Percentiles rank a stretch among this genome's conserved stretches.
These are phyloP conservation scores for Venturia pyrina DNA, from an alignment of 2,329 filamentous ascomycete species.

Conservation along the genomic window DNA sequence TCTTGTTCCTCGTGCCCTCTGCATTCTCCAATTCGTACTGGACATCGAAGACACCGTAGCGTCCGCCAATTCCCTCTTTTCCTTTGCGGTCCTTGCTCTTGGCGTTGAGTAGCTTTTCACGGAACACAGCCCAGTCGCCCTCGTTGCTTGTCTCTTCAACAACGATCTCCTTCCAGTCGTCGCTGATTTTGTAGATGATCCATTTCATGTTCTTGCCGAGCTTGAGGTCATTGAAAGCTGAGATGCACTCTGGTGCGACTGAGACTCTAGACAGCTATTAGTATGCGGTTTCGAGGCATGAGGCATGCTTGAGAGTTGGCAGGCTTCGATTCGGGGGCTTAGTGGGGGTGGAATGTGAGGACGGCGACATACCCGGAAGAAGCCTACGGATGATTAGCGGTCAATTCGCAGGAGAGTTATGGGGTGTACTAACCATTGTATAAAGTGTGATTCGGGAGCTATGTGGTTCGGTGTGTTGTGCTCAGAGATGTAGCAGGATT, in stretches of 20 bases:
- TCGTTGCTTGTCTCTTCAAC: constrained; percentile 63
- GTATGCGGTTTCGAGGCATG: background rate
- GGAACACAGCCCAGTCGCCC: constrained; percentile 62
- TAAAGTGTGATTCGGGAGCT: background rate
- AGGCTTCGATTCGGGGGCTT: background rate
- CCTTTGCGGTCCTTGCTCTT: constrained; percentile 61
- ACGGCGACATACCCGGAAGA: constrained; percentile 8
- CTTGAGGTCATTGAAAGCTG: constrained; percentile 70
- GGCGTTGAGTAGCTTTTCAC: constrained; percentile 64
- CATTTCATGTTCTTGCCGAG: constrained; percentile 68
- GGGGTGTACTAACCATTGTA: background rate
- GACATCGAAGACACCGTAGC: constrained; percentile 81
- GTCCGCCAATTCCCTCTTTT: constrained; percentile 50
- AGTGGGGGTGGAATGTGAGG: constrained; percentile 1
- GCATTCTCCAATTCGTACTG: constrained; percentile 62
- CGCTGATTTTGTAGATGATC: constrained; percentile 81
- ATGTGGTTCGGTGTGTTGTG: background rate
- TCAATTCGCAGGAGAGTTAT: background rate
- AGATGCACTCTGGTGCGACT: constrained; percentile 61
- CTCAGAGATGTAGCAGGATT: background rate
- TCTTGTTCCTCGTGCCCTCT: constrained; percentile 55
- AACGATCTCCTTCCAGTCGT: constrained; percentile 73
- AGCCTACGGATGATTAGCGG: background rate
- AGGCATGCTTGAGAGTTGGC: background rate
- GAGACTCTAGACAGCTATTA: constrained; percentile 46